A percentile compares a stretch with the other conserved stretches of the same genome.
Conservation (phyloP, 805 yeast genomes). For the Cyberlindnera amylophila region DNA sequence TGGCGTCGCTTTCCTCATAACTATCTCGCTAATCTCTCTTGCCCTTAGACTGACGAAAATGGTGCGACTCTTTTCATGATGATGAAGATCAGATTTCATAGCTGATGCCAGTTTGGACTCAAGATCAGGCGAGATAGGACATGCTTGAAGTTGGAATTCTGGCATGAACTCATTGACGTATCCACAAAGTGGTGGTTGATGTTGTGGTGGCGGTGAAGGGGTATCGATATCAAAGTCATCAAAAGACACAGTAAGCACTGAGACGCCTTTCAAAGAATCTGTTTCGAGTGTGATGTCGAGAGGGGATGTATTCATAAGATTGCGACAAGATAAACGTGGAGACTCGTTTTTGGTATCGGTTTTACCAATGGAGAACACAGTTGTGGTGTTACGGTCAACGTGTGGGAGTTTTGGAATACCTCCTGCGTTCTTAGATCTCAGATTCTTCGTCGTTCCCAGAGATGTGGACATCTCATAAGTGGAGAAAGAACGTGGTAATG, state of each 20-base stretch:
- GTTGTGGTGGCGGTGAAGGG: conserved; percentile 1
- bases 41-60: conserved; percentile 34
- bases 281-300: conserved; percentile 10
- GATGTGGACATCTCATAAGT: conserved; percentile 5
- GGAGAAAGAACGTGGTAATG: conserved; percentile 24
- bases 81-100: conserved; percentile 48
- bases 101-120: conserved; percentile 45
- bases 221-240: conserved; percentile 18
- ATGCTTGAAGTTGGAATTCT: conserved; percentile 45
- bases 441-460: conserved; percentile 20
- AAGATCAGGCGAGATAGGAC: conserved; percentile 47
- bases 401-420: conserved; percentile 29
- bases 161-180: conserved; percentile 25
- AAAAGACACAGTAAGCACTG: conserved; percentile 27
- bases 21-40: conserved; percentile 35
- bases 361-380: conserved; percentile 12
- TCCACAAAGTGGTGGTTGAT: conserved; percentile 30
- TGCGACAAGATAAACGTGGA: conserved; percentile 10
- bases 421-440: conserved; percentile 3
- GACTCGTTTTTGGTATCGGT: conserved; percentile 9
- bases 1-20: conserved; percentile 8
- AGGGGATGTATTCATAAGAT: conserved; percentile 16
- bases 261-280: conserved; percentile 26
- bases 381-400: conserved; percentile 21
- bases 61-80: conserved; percentile 24